Base-by-base conservation (phyloP, 768 basidiomycete species). In the Termitomyces sp. region DNA sequence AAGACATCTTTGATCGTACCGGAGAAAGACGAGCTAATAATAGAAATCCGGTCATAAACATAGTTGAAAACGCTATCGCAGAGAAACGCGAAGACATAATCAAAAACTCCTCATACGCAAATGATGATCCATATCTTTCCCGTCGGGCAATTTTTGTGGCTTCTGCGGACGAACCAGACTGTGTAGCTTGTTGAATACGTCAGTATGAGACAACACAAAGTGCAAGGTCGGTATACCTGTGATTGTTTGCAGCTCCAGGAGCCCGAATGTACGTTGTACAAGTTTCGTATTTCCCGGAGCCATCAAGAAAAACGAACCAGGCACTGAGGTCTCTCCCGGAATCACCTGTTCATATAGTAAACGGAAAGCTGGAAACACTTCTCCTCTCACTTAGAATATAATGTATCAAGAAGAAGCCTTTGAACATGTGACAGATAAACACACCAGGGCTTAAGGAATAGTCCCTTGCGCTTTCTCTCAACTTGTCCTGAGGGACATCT, bases 61-160 rank as follows among this genome's bases (percentile, higher is more conserved):
- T 68, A 9, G 78, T 45, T n/a, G 80, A 77, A 12, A 79, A 58
- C 2, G 81, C 12, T 5, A 81, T 49, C 12, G 83, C 77, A n/a
- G 74, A 67, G 4, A 85, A 5, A 29, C 69, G 70, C 38, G 75
- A 77, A 4, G 73, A 69, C 53, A 74, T 77, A 4, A 72, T 75
- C 64, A 83, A 20, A 60, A 89, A 89, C 71, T 96, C 94, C 55
- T 86, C 85, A 70, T 95, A 96, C 49, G 76, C 76, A 78, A 97
- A 94, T 2, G 81, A 68, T 0, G 84, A 76, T 5, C 92, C 95
- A 67, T 96, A 95, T 50, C 71, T 69, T 46, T 63, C 65, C 48
- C 67, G 68, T 59, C 72, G 65, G 14, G 70, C 63, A 11, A 66
- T 57, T n/a, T 67, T 64, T 1, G 61, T 62, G 31, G 12, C 57